Base-by-base conservation (phyloP, 305 asterid genomes). In the Euphrasia arctica region DNA sequence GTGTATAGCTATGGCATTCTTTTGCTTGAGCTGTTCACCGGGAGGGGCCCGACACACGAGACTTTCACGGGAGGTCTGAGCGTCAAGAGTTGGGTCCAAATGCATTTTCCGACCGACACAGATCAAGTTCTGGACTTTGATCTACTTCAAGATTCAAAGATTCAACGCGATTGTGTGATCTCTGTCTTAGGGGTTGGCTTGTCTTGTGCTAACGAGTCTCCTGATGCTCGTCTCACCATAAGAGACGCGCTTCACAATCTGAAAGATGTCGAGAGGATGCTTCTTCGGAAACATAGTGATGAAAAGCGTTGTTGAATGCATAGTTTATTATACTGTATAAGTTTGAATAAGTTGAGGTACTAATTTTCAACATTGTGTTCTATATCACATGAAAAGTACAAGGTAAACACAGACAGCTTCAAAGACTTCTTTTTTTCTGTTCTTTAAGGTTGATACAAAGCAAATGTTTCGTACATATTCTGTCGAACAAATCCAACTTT, bases 1-100 rank as follows among this genome's bases (percentile, higher is more conserved):
- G 88, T 83, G 45, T 82, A 83, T 45, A 85, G 95, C 68, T 85
- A 31, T 7, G 95, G 92, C 4, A 79, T 87, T 69, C 78, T 85
- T 65, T 27, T 83, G 54, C 72, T 85, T 3, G 84, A 87, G 13
- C 76, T 84, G 12, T 78, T 84, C 45, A 84, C 87, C 0, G 81
- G 90, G 52, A 82, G 55, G 70, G 78, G 80, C 28, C 91, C 95
- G n/a, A 75, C 77, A 2, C 36, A 79, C 25, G 80, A 76, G 67
- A 74, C 64, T 43, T 82, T 84, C 63, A 50, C 3, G 0, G 82
- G 74, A 54, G 86, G 78, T 11, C 22, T 72, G 1, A 83, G 76
- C 75, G 42, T 86, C 8, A 86, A 27, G 65, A 73, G 71, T 27
- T 85, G 90, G 90, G 82, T 81, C 60, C 63, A 77, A 12, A 63